These are phyloP conservation scores for Dioszegia aurantiaca DNA, from an alignment of 768 basidiomycete genomes.

Conservation along the genomic window DNA sequence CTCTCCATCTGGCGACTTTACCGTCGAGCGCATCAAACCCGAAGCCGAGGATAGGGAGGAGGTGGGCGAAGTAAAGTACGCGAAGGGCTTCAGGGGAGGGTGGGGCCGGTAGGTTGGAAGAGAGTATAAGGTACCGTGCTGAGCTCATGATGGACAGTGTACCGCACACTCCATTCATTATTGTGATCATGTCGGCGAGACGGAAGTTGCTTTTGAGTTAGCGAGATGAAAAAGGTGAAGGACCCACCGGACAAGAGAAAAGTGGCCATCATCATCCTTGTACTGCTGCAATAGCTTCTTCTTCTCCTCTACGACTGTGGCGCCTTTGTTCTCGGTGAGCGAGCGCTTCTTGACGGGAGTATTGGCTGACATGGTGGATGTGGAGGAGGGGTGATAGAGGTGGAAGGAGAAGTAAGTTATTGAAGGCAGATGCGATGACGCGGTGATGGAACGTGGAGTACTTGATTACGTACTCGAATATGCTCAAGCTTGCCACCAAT, in stretches of 20 bases:
- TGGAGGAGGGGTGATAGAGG: neutral
- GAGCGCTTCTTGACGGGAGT: constrained; percentile 7
- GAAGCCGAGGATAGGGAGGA: constrained; percentile 84
- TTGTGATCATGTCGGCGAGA: constrained; percentile 94
- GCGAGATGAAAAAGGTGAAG: neutral
- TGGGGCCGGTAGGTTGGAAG: constrained; percentile 83
- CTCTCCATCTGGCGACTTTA: constrained; percentile 95
- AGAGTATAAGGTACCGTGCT: constrained; percentile 77
- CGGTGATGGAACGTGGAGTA: too few relatives aligned
- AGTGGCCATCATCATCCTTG: constrained; percentile 87
- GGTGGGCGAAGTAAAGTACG: constrained; percentile 72
- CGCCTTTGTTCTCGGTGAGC: constrained; percentile 28
- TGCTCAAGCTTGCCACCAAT: too few relatives aligned
- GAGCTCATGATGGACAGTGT: constrained; percentile 92
- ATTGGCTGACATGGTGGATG: neutral
- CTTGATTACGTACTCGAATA: too few relatives aligned
- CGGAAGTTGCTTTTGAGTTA: constrained; percentile 75
- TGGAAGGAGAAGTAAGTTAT: neutral
- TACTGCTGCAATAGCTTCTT: constrained; percentile 53
- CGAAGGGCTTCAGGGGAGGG: constrained; percentile 82
- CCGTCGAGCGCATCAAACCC: constrained; percentile 98
- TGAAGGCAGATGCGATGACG: too few relatives aligned
- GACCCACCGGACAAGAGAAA: constrained; percentile 88
- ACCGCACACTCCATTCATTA: constrained; percentile 98
- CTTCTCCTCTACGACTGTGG: constrained; percentile 46